phyloP scores from a whole-genome alignment of 129 eudicot species.

The Scalesia atractyloides region DNA sequence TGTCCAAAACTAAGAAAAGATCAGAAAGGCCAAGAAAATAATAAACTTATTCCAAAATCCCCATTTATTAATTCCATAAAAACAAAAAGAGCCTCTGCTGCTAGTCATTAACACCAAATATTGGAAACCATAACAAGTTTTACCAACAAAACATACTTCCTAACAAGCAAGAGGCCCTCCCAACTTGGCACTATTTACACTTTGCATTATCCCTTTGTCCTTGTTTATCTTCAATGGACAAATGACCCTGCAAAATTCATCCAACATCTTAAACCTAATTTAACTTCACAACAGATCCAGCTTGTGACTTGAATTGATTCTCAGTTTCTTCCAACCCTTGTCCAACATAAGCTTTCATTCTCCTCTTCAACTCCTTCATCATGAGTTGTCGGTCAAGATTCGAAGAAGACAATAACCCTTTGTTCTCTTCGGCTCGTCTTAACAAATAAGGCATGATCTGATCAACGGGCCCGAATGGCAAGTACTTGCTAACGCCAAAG shows the following conservation, averaged over 20 bases:
- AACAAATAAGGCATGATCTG: conserved; percentile 89
- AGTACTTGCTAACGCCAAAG: conserved; percentile 83
- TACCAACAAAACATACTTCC: conserved; percentile 26
- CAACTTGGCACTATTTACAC: conserved; percentile 30
- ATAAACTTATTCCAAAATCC: conserved; percentile 16
- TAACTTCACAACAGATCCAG: conserved; percentile 42
- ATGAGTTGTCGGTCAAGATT: conserved; percentile 69
- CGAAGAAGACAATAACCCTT: conserved; percentile 75
- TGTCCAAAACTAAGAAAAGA: not conserved
- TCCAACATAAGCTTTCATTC: conserved; percentile 45
- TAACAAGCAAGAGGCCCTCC: conserved; percentile 33
- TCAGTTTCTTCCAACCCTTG: conserved; percentile 31
- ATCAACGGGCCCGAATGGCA: conserved; percentile 95
- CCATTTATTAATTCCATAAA: conserved; percentile 23
- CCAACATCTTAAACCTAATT: conserved; percentile 22
- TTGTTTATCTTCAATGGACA: conserved; percentile 27
- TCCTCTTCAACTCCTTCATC: conserved; percentile 79
- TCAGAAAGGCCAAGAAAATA: not conserved
- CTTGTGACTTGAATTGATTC: conserved; percentile 18
- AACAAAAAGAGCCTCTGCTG: conserved; percentile 23
- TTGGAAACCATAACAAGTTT: conserved; percentile 16
- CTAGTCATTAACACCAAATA: conserved; percentile 1
- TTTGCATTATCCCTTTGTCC: conserved; percentile 5
- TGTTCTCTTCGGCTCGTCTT: conserved; percentile 94
- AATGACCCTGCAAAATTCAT: conserved; percentile 19